Percentiles rank a stretch among this genome's conserved stretches.
Conservation (phyloP, 352 stramenopile genomes). For the Pythium angustatum region DNA sequence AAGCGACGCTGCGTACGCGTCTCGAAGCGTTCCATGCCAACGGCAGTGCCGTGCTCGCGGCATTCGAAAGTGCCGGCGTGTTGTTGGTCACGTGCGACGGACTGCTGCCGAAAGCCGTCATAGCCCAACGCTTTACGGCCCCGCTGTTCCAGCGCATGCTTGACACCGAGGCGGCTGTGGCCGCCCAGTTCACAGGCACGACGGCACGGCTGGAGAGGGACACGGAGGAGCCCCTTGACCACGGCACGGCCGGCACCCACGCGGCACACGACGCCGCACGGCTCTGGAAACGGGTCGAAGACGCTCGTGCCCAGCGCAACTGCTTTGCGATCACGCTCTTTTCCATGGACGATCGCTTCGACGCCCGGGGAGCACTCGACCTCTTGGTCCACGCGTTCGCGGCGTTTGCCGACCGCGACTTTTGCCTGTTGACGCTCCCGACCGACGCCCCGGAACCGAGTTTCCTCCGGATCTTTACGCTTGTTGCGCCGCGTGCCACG, state of each 20-base stretch:
- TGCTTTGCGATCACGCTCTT: constrained; percentile 45
- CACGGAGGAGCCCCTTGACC: no score
- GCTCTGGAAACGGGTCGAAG: constrained; percentile 26
- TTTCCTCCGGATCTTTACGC: constrained; percentile 35
- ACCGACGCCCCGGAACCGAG: constrained; percentile 28
- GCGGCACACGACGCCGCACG: background rate
- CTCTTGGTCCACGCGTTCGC: constrained; percentile 37
- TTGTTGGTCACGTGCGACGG: constrained; percentile 66
- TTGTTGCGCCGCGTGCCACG: constrained; percentile 28
- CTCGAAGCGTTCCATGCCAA: constrained; percentile 85
- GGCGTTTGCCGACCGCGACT: constrained; percentile 34
- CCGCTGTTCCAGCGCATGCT: constrained; percentile 51
- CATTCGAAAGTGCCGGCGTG: constrained; percentile 41
- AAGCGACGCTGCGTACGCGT: constrained; percentile 89
- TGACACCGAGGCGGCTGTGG: constrained; percentile 37
- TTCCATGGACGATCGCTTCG: constrained; percentile 34
- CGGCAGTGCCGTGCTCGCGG: constrained; percentile 44
- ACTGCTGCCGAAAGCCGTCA: constrained; percentile 42
- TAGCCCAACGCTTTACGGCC: constrained; percentile 48
- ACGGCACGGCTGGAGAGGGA: no score
- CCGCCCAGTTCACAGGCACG: no score
- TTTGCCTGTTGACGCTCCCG: constrained; percentile 37
- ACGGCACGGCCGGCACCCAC: background rate
- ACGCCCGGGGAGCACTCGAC: constrained; percentile 25
- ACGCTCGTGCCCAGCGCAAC: constrained; percentile 27